Conservation (phyloP, 2,329 filamentous ascomycete genomes). For the Bipolaris oryzae region DNA sequence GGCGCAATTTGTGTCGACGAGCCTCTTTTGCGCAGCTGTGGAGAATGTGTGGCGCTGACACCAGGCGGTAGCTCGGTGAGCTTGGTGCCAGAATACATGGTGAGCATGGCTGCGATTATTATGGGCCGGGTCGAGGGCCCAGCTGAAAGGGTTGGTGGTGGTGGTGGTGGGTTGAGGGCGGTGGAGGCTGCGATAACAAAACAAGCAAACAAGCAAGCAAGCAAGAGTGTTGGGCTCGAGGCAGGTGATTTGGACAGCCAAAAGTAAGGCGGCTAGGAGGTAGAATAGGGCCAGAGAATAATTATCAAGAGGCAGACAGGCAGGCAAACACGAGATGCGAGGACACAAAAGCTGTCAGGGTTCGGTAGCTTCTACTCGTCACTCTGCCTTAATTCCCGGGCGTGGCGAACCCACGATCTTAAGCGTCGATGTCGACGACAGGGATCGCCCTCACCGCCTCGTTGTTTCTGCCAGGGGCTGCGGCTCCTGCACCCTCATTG, state of each 20-base stretch:
- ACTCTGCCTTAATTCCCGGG: neutral
- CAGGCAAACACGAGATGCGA: neutral
- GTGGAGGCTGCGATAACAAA: neutral
- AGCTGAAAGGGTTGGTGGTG: constrained; percentile 1
- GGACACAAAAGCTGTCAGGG: constrained; percentile 6
- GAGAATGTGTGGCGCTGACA: constrained; percentile 20
- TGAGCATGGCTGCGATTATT: constrained; percentile 27
- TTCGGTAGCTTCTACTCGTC: constrained; percentile 1
- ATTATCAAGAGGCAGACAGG: too few relatives aligned
- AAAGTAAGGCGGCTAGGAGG: neutral
- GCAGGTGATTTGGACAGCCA: neutral
- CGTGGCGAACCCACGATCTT: constrained; percentile 37
- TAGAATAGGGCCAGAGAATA: neutral
- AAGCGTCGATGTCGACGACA: constrained; percentile 20
- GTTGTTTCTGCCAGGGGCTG: constrained; percentile 33
- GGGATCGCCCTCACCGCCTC: constrained; percentile 22
- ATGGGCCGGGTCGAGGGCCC: constrained; percentile 23
- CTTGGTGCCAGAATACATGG: constrained; percentile 33
- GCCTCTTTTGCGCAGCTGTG: constrained; percentile 20
- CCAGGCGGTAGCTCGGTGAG: constrained; percentile 33
- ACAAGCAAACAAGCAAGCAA: neutral
- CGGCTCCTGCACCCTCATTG: constrained; percentile 4
- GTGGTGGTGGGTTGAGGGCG: neutral
- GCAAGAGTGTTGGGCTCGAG: neutral
- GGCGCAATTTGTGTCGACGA: constrained; percentile 19